Percentiles rank a stretch among this genome's conserved stretches.
phyloP scores from a whole-genome alignment of 2,329 filamentous ascomycete species.

The Cercospora citrullina region DNA sequence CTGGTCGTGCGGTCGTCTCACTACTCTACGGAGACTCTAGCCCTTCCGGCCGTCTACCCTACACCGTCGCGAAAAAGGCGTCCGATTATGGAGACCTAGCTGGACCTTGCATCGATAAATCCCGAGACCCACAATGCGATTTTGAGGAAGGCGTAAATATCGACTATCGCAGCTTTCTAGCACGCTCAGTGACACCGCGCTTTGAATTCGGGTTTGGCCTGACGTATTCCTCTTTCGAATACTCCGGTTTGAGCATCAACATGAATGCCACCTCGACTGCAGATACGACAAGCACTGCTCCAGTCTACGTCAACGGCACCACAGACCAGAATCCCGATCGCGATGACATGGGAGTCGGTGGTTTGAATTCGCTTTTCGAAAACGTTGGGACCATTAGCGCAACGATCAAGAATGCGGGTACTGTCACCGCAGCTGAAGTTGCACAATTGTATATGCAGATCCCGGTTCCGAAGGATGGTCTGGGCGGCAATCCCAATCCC shows the following conservation, averaged over 20 bases:
- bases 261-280: slow-evolving; percentile 34
- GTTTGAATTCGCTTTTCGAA: slow-evolving; percentile 48
- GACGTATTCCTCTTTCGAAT: slow-evolving; percentile 42
- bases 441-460: slow-evolving; percentile 49
- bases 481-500: slow-evolving; percentile 48
- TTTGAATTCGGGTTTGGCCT: slow-evolving; percentile 42
- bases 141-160: slow-evolving; percentile 42
- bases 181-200: slow-evolving; percentile 34
- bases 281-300: slow-evolving; percentile 21
- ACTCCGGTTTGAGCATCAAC: slow-evolving; percentile 33
- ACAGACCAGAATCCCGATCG: slow-evolving; percentile 32
- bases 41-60: slow-evolving; percentile 61
- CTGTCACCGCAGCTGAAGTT: slow-evolving; percentile 53
- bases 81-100: slow-evolving; percentile 56
- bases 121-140: slow-evolving; percentile 35
- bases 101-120: slow-evolving; percentile 32
- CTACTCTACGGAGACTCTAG: slow-evolving; percentile 60
- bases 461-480: slow-evolving; percentile 50
- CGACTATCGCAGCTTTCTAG: slow-evolving; percentile 41
- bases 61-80: slow-evolving; percentile 59
- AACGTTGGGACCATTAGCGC: slow-evolving; percentile 51
- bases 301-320: slow-evolving; percentile 35
- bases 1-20: slow-evolving; percentile 56
- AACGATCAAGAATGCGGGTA: slow-evolving; percentile 55
- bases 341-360: slow-evolving; percentile 30